These are phyloP conservation scores for Ogataea haglerorum DNA, from an alignment of 805 yeast species.

Conservation along the genomic window DNA sequence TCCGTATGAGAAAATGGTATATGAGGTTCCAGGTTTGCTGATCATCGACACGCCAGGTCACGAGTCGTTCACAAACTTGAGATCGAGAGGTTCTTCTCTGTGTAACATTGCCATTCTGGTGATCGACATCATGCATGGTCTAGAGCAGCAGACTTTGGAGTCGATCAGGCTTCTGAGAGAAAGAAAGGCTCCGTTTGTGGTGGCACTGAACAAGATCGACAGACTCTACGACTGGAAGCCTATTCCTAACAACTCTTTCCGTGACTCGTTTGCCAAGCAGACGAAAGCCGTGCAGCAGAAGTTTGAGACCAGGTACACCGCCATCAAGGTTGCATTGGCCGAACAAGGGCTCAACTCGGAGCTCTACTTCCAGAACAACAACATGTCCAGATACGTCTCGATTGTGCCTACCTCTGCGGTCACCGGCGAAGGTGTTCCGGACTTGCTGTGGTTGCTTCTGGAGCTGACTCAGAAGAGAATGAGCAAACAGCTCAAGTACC, in stretches of 20 bases:
- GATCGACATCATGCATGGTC: conserved; percentile 98
- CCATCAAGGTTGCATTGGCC: conserved; percentile 85
- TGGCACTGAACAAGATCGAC: conserved; percentile 96
- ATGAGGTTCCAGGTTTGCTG: conserved; percentile 95
- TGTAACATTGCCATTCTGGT: conserved; percentile 99
- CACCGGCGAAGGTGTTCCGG: conserved; percentile 99
- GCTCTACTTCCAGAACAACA: conserved; percentile 91
- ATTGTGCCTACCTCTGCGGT: conserved; percentile 98
- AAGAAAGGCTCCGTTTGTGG: conserved; percentile 96
- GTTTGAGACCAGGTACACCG: conserved; percentile 81
- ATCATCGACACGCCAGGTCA: conserved; percentile 99
- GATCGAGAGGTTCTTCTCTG: conserved; percentile 97
- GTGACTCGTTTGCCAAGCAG: conserved; percentile 88
- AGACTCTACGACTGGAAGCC: conserved; percentile 94
- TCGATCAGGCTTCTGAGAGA: conserved; percentile 89
- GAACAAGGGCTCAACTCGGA: conserved; percentile 99
- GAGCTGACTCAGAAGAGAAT: conserved; percentile 97
- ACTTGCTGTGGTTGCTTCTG: conserved; percentile 88
- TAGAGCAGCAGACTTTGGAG: conserved; percentile 96
- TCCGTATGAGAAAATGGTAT: conserved; percentile 74
- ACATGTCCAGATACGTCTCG: conserved; percentile 88
- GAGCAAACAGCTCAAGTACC: conserved; percentile 97
- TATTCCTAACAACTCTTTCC: conserved; percentile 89
- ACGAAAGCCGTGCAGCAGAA: conserved; percentile 82
- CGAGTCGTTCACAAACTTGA: conserved; percentile 96